Evolutionary conservation across 2,329 filamentous ascomycete species (phyloP).

Genomic region (Hortaea sp.): DNA sequence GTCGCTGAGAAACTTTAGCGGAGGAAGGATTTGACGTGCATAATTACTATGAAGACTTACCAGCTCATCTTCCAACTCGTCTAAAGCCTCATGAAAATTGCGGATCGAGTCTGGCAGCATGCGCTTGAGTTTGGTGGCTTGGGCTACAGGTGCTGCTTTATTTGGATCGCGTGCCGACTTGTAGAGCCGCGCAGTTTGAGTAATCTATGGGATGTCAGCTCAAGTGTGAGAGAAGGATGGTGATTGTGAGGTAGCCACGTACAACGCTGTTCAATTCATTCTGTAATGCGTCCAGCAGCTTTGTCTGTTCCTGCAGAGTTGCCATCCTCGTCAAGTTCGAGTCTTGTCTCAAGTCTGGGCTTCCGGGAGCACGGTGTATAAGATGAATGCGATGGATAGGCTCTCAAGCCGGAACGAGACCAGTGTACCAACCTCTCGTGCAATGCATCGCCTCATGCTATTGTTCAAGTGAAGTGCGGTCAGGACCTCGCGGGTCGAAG

Average conservation of each 20-base stretch:
- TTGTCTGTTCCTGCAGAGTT: conserved; percentile 7
- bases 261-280: conserved; percentile 39
- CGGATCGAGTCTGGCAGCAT: conserved; percentile 30
- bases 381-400: no score
- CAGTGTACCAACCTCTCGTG: no score
- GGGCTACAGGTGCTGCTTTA: conserved; percentile 18
- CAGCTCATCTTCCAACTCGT: conserved; percentile 40
- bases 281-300: conserved; percentile 35
- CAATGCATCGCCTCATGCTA: no score
- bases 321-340: conserved; percentile 6
- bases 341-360: no score
- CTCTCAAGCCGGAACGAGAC: no score
- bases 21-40: not conserved
- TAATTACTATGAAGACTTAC: conserved; percentile 11
- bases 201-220: conserved; percentile 22
- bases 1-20: conserved; percentile 14
- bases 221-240: not conserved
- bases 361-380: no score
- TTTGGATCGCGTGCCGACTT: conserved; percentile 27
- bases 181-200: conserved; percentile 36
- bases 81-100: conserved; percentile 42
- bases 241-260: conserved; percentile 7
- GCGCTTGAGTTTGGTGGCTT: conserved; percentile 25
- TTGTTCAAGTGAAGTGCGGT: no score
- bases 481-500: no score